Percentiles rank a stretch among this genome's conserved stretches.
These are phyloP conservation scores for Ganoderma meredithae DNA, from an alignment of 1,284 basidiomycete species.

Conservation along the genomic window DNA sequence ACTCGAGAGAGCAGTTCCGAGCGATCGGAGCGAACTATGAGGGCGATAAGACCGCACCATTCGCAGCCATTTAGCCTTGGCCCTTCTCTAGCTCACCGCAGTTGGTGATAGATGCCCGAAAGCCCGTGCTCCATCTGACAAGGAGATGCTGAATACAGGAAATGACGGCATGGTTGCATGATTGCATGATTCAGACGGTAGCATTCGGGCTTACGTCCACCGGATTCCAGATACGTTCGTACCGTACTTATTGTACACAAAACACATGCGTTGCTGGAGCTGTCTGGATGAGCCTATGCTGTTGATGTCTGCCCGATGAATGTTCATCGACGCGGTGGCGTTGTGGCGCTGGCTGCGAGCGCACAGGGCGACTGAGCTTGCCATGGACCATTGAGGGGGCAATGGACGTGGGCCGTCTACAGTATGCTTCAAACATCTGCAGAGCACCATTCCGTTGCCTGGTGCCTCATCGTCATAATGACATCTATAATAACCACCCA, in stretches of 20 bases:
- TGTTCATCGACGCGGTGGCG: not conserved
- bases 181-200: not conserved
- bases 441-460: no score
- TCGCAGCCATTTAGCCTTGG: not conserved
- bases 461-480: no score
- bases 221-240: no score
- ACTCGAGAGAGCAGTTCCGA: no score
- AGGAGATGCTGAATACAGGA: not conserved
- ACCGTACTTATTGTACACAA: no score
- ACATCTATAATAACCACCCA: no score
- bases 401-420: no score
- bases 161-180: not conserved
- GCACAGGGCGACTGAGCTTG: not conserved
- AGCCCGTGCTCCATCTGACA: no score
- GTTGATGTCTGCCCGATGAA: not conserved
- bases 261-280: no score
- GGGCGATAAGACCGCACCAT: no score
- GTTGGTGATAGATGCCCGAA: not conserved
- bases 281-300: not conserved
- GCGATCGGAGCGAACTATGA: no score
- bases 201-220: not conserved
- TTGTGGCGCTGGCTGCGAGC: not conserved
- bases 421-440: not conserved
- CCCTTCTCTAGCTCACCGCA: not conserved
- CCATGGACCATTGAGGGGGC: not conserved